Conservation (phyloP, 805 yeast species). For the Priceomyces medius region DNA sequence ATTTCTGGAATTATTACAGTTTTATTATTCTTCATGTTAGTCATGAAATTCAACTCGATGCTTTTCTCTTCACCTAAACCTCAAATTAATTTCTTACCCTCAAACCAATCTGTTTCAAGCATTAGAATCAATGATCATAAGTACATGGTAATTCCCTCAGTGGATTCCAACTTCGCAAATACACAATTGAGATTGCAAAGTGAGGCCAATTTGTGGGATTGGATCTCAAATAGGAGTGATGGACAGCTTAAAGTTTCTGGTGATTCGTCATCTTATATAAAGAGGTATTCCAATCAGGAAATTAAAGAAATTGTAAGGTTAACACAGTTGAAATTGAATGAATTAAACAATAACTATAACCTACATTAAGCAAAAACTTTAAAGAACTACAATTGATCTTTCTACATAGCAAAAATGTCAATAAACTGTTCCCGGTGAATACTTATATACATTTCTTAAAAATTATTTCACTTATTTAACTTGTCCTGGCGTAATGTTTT, state of each 20-base stretch:
- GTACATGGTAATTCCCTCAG: conserved; percentile 41
- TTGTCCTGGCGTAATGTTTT: too few relatives aligned
- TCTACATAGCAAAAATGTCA: neutral
- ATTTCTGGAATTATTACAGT: conserved; percentile 22
- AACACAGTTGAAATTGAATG: conserved; percentile 42
- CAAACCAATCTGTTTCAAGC: conserved; percentile 9
- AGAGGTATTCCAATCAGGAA: conserved; percentile 38
- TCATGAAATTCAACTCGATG: conserved; percentile 5
- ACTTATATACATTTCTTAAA: too few relatives aligned
- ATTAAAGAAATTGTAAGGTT: conserved; percentile 46
- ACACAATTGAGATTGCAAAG: conserved; percentile 37
- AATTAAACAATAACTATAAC: conserved; percentile 17
- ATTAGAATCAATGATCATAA: conserved; percentile 33
- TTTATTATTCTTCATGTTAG: conserved; percentile 2
- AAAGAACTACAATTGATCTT: too few relatives aligned
- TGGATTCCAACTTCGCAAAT: conserved; percentile 30
- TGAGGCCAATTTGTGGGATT: conserved; percentile 68
- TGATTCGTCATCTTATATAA: conserved; percentile 2
- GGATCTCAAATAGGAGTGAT: conserved; percentile 51
- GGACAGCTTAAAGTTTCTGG: conserved; percentile 9
- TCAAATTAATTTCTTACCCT: conserved; percentile 7
- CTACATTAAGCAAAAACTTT: neutral
- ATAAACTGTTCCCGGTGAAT: neutral
- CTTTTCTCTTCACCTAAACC: conserved; percentile 5
- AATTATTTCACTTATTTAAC: too few relatives aligned